Evolutionary conservation across 1,139 yeast species (phyloP).

Genomic region (Citeromyces hawaiiensis): DNA sequence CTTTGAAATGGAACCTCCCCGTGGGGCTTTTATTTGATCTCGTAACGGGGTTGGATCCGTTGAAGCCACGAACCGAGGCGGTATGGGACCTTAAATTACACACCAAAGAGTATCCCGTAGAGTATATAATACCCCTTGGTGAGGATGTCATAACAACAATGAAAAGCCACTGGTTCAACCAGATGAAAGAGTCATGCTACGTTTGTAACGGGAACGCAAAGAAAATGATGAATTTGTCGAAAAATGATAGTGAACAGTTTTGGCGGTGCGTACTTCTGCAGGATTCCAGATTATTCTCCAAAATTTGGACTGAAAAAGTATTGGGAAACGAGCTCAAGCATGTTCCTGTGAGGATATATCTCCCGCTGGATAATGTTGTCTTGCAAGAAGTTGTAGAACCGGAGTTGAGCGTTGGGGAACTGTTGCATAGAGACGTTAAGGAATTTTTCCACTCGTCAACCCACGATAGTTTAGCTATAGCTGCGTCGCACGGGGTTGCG

Average conservation of each 20-base stretch:
- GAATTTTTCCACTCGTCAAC: slow-evolving; percentile 25
- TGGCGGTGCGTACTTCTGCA: slow-evolving; percentile 36
- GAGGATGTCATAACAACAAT: slow-evolving; percentile 17
- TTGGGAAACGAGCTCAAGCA: too few relatives aligned
- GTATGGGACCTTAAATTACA: slow-evolving; percentile 39
- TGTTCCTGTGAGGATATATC: slow-evolving; percentile 36
- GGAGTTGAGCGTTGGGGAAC: slow-evolving; percentile 22
- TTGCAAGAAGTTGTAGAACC: slow-evolving; percentile 32
- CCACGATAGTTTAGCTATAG: slow-evolving; percentile 23
- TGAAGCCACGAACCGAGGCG: slow-evolving; percentile 6
- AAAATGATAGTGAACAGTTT: slow-evolving; percentile 37
- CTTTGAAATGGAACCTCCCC: slow-evolving; percentile 72
- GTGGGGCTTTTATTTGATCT: slow-evolving; percentile 58
- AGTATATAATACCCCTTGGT: slow-evolving; percentile 33
- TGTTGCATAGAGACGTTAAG: slow-evolving; percentile 28
- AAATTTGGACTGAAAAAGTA: slow-evolving; percentile 7
- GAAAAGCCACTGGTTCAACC: slow-evolving; percentile 53
- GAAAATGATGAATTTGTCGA: slow-evolving; percentile 61
- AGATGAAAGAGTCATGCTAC: slow-evolving; percentile 66
- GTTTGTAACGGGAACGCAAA: slow-evolving; percentile 64
- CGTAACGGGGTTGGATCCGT: slow-evolving; percentile 23
- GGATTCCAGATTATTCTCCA: slow-evolving; percentile 21
- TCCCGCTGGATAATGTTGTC: slow-evolving; percentile 29
- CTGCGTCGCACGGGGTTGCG: slow-evolving; percentile 53
- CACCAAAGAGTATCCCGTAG: slow-evolving; percentile 33